Conservation (phyloP, 768 basidiomycete species). For the Galerina marginata region DNA sequence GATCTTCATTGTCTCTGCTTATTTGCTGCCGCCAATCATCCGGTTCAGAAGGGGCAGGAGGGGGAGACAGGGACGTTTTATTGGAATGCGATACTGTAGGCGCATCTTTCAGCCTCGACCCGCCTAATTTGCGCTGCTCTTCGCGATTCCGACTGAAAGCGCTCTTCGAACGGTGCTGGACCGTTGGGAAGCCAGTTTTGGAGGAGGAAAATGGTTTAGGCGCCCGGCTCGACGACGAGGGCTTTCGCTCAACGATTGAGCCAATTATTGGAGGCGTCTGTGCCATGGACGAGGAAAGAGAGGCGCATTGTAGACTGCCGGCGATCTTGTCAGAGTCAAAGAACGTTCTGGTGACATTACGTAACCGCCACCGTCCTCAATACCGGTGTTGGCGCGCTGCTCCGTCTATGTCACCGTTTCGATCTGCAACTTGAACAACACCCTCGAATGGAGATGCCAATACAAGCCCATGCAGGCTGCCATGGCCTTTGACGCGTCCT, state of each 20-base stretch:
- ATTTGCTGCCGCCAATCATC: conserved; percentile 61
- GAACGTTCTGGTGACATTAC: conserved; percentile 29
- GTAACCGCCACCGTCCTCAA: conserved; percentile 16
- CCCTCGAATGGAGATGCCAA: too few species aligned
- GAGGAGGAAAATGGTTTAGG: conserved; percentile 33
- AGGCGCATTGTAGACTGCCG: not conserved
- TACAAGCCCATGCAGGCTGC: too few species aligned
- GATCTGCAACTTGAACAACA: too few species aligned
- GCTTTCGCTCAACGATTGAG: conserved; percentile 54
- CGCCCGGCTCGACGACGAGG: conserved; percentile 27
- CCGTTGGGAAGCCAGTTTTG: conserved; percentile 64
- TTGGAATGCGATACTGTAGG: conserved; percentile 29
- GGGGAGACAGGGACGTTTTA: not conserved
- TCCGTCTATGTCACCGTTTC: too few species aligned
- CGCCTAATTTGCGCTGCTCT: conserved; percentile 31
- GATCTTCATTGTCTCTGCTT: conserved; percentile 67
- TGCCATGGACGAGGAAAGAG: conserved; percentile 18
- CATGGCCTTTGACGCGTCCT: too few species aligned
- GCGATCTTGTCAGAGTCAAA: conserved; percentile 1
- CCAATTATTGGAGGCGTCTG: conserved; percentile 39
- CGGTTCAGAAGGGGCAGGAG: not conserved
- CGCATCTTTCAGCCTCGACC: conserved; percentile 28
- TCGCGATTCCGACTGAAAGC: conserved; percentile 61
- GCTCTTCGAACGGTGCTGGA: conserved; percentile 68
- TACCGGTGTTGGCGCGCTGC: too few species aligned